These are phyloP conservation scores for Daldinia caldariorum DNA, from an alignment of 495 filamentous ascomycete genomes.

Conservation along the genomic window DNA sequence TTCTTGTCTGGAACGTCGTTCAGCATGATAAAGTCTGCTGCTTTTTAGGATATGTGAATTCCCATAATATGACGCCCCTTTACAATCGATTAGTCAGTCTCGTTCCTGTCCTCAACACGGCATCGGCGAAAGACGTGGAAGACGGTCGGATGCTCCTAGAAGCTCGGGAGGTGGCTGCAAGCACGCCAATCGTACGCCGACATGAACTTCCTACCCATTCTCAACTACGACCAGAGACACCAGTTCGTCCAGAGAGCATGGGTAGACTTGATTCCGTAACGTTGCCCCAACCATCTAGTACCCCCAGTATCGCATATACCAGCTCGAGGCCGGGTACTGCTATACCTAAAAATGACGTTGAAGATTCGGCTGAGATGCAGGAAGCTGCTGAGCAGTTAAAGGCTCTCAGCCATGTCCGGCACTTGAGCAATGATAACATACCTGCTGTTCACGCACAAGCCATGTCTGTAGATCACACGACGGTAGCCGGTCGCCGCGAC, in stretches of 20 bases:
- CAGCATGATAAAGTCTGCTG: conserved; percentile 67
- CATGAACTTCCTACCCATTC: conserved; percentile 42
- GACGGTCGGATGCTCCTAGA: conserved; percentile 61
- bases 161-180: conserved; percentile 50
- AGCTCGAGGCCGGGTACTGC: conserved; percentile 36
- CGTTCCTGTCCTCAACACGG: conserved; percentile 47
- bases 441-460: conserved; percentile 40
- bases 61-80: conserved; percentile 66
- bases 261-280: conserved; percentile 38
- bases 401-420: conserved; percentile 65
- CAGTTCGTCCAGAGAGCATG: conserved; percentile 45
- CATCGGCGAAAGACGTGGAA: conserved; percentile 58
- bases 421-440: conserved; percentile 54
- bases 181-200: conserved; percentile 43
- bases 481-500: conserved; percentile 43
- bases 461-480: conserved; percentile 25
- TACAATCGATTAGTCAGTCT: conserved; percentile 62
- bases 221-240: conserved; percentile 48
- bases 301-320: conserved; percentile 37
- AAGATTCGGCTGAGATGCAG: conserved; percentile 68
- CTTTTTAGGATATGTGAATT: conserved; percentile 64
- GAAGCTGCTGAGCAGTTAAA: conserved; percentile 68
- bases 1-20: conserved; percentile 63
- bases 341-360: conserved; percentile 56
- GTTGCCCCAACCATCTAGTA: conserved; percentile 31